Base-by-base conservation (phyloP, 768 basidiomycete genomes). In the Trametes villosa region DNA sequence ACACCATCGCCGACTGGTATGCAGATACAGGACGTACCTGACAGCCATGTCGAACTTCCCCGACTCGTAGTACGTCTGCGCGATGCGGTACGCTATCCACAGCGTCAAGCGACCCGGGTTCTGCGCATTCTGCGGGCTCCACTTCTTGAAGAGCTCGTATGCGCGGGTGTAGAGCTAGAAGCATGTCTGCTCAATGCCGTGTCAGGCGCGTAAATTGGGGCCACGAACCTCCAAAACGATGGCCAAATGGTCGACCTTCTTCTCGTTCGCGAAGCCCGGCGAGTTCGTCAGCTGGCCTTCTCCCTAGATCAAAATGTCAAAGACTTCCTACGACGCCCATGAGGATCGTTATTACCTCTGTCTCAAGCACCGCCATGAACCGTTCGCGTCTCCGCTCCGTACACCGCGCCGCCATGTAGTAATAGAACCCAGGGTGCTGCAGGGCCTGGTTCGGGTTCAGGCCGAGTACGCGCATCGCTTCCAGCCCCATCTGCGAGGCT, bases 381-480 rank as follows among this genome's bases (percentile, higher is more conserved):
- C 88, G 79, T 64, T 84, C 81, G 38, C 87, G 76, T 27, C 96
- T 78, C 62, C 85, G 80, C 66, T 96, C 89, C 0, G 94, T 93
- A 68, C 92, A 96, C 41, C 83, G 80, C 0, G 92, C 96, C 0
- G 96, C 92, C 76, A 90, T 86, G 68, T 91, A 91, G 75, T 93
- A 97, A 70, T 96, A 96, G 71, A 89, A 94, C 11, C 94, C 96
- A 0, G 96, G 89, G 69, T 96, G 94, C 69, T 95, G 94, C 48
- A 98, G 73, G 0, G 90, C 86, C 65, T 89, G 87, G 40, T 83
- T 85, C 0, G 96, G 94, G 67, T 94, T 94, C 22, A 89, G 68
- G 1, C 91, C 89, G 2, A 88, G 77, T 0, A 81, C 77, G 12
- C 86, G 85, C 66, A 87, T 75, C 0, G 84, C 75, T 48, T 91